phyloP scores from a whole-genome alignment of 352 stramenopile species.

The Globisporangium cylindrosporum region DNA sequence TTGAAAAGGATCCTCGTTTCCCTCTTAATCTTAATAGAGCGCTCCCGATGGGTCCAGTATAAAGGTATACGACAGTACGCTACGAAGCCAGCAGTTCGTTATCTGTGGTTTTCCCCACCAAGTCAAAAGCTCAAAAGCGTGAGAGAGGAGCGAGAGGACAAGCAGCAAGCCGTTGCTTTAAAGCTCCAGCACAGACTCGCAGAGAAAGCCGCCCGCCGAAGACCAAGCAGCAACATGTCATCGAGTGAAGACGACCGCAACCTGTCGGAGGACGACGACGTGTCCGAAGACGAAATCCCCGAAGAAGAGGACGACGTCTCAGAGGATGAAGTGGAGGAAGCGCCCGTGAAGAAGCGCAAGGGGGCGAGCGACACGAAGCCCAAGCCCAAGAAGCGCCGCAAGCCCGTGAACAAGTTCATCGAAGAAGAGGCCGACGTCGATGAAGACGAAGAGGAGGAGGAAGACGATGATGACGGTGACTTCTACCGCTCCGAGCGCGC shows the following conservation, averaged over 20 bases:
- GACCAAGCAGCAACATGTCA: slow-evolving; percentile 47
- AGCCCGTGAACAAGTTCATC: slow-evolving; percentile 88
- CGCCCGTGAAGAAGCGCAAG: slow-evolving; percentile 76
- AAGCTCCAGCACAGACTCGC: neutral
- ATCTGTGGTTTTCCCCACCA: neutral
- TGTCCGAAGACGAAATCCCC: slow-evolving; percentile 64
- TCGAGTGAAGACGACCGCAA: slow-evolving; percentile 87
- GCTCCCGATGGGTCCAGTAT: neutral
- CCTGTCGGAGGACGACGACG: slow-evolving; percentile 49
- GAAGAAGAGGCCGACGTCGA: slow-evolving; percentile 87
- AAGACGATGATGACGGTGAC: slow-evolving; percentile 76
- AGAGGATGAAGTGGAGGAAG: slow-evolving; percentile 45
- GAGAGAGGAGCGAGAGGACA: neutral
- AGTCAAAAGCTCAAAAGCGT: neutral
- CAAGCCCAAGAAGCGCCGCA: slow-evolving; percentile 85
- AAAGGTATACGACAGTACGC: neutral
- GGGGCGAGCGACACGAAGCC: slow-evolving; percentile 43
- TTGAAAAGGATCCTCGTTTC: neutral
- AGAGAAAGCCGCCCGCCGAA: neutral
- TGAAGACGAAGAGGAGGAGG: slow-evolving; percentile 84
- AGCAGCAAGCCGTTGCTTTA: slow-evolving; percentile 2
- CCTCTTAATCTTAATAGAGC: neutral
- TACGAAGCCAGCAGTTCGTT: neutral
- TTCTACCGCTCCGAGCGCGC: slow-evolving; percentile 76
- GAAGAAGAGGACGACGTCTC: slow-evolving; percentile 55